Conservation (phyloP, 2,329 filamentous ascomycete genomes). For the Chaetomiaceae sp. region DNA sequence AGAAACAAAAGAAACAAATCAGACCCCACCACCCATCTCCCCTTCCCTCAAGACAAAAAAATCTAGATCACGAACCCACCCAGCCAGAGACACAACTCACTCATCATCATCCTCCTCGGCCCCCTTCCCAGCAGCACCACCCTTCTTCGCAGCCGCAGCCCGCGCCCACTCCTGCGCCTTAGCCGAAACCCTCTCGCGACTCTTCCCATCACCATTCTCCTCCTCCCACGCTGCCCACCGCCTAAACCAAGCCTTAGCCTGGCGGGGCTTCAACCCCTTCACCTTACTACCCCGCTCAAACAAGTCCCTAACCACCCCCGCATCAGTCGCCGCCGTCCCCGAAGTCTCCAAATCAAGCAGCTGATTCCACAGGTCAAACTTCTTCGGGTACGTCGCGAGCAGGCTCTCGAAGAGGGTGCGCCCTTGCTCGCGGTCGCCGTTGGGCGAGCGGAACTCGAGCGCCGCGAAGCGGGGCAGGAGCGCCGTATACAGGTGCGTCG, state of each 20-base stretch:
- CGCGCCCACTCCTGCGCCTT: slow-evolving; percentile 68
- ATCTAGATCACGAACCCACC: no score
- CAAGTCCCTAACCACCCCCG: slow-evolving; percentile 60
- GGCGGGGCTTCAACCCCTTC: slow-evolving; percentile 70
- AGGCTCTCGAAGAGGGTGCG: slow-evolving; percentile 92
- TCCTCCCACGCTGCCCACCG: slow-evolving; percentile 89
- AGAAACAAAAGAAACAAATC: no score
- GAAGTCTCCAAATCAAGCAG: slow-evolving; percentile 79
- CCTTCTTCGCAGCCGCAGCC: slow-evolving; percentile 38
- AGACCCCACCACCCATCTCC: no score
- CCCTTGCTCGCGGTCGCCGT: slow-evolving; percentile 83
- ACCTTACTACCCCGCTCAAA: slow-evolving; percentile 74
- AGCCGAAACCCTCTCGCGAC: slow-evolving; percentile 63
- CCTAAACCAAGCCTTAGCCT: slow-evolving; percentile 85
- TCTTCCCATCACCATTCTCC: slow-evolving; percentile 63
- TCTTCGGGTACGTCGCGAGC: slow-evolving; percentile 78
- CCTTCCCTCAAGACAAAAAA: no score
- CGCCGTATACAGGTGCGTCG: slow-evolving; percentile 57
- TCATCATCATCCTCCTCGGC: slow-evolving; percentile 28
- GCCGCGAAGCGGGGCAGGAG: slow-evolving; percentile 85
- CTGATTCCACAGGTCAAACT: slow-evolving; percentile 89
- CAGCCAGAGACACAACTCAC: no score
- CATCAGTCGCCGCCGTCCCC: slow-evolving; percentile 37
- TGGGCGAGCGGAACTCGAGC: slow-evolving; percentile 79
- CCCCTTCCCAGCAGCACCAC: slow-evolving; percentile 26